A percentile compares a stretch with the other conserved stretches of the same genome.
Evolutionary conservation across 1,139 yeast species (phyloP).

Genomic region (Yamadazyma atmosphaerica): DNA sequence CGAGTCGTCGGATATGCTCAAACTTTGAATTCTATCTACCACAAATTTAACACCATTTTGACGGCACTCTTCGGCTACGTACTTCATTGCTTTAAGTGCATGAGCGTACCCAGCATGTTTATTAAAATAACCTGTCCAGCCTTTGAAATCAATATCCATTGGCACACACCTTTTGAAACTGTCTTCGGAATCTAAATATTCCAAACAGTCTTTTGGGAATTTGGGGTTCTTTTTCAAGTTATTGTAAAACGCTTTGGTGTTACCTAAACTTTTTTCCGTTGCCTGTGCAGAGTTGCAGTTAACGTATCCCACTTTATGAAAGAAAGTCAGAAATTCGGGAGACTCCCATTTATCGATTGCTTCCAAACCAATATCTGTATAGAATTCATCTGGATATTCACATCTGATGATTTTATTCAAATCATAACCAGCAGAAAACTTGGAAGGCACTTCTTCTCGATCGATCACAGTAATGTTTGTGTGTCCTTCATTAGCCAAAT

Average conservation of each 20-base stretch:
- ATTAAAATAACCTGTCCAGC: slow-evolving; percentile 17
- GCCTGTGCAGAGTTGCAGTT: slow-evolving; percentile 16
- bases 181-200: no score
- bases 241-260: slow-evolving; percentile 9
- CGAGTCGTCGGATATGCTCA: slow-evolving; percentile 13
- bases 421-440: slow-evolving; percentile 18
- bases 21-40: slow-evolving; percentile 25
- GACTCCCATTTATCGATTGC: slow-evolving; percentile 18
- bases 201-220: no score
- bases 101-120: slow-evolving; percentile 18
- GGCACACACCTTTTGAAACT: slow-evolving; percentile 10
- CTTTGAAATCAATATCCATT: slow-evolving; percentile 13
- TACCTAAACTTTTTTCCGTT: slow-evolving; percentile 11
- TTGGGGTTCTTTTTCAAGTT: slow-evolving; percentile 9
- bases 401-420: slow-evolving; percentile 18
- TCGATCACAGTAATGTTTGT: slow-evolving; percentile 17
- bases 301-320: slow-evolving; percentile 15
- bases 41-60: slow-evolving; percentile 31
- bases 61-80: slow-evolving; percentile 23
- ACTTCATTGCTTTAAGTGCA: slow-evolving; percentile 15
- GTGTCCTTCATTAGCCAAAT: slow-evolving; percentile 28
- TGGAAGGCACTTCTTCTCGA: slow-evolving; percentile 16
- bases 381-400: slow-evolving; percentile 17
- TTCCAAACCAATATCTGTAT: slow-evolving; percentile 16
- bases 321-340: slow-evolving; percentile 11